Conservation (phyloP, 176 grass and related monocot species). For the Raddia guianensis region DNA sequence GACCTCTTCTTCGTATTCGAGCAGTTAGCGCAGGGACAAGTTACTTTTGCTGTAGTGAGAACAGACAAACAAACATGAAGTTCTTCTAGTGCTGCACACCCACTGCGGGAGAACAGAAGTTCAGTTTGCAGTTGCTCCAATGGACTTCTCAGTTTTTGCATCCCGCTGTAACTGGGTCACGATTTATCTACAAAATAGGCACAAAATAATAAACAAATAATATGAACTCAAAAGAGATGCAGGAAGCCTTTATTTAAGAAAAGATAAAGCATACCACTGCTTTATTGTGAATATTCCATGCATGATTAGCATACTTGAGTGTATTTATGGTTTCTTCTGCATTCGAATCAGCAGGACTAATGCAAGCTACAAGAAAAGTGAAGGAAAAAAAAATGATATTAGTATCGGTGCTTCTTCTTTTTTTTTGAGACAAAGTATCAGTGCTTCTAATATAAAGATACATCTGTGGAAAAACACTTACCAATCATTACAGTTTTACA, state of each 20-base stretch:
- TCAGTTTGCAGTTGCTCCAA: conserved; percentile 82
- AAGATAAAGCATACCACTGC: conserved; percentile 62
- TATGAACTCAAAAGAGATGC: not conserved
- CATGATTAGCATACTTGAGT: conserved; percentile 88
- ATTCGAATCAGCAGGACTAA: conserved; percentile 87
- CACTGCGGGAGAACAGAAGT: conserved; percentile 79
- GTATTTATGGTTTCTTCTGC: conserved; percentile 90
- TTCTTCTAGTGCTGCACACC: conserved; percentile 81
- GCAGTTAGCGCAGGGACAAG: too few species aligned
- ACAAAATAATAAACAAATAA: conserved; percentile 31
- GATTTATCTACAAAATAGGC: conserved; percentile 65
- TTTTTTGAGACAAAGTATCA: too few species aligned
- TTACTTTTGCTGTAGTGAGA: too few species aligned
- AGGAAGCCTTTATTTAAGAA: not conserved
- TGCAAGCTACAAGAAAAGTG: conserved; percentile 57
- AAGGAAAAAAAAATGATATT: conserved; percentile 25
- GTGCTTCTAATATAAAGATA: conserved; percentile 1
- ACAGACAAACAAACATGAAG: conserved; percentile 60
- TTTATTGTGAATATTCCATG: conserved; percentile 87
- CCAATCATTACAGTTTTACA: conserved; percentile 91
- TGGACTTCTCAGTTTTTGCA: conserved; percentile 85
- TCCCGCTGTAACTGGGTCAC: conserved; percentile 77
- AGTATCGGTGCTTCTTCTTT: not conserved
- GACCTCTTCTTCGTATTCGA: too few species aligned
- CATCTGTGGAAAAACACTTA: conserved; percentile 26